phyloP scores from a whole-genome alignment of 2,329 filamentous ascomycete species.

The Tolypocladium ovalisporum region DNA sequence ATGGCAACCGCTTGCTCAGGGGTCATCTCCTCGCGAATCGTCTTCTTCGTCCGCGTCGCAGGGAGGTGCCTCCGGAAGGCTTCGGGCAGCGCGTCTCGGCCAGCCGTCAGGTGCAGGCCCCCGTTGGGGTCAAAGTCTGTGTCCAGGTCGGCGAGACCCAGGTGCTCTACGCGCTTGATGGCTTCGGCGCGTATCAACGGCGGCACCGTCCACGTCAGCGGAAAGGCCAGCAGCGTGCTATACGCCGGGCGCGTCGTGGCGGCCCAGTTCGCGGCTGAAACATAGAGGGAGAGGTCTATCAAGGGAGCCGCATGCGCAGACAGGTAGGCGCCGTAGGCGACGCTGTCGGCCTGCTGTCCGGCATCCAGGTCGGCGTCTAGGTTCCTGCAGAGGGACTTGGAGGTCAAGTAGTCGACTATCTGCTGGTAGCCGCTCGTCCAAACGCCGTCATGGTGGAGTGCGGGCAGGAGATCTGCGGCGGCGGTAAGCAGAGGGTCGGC shows the following conservation, averaged over 20 bases:
- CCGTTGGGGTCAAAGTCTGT: slow-evolving; percentile 37
- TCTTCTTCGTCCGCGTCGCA: slow-evolving; percentile 35
- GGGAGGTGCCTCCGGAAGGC: slow-evolving; percentile 27
- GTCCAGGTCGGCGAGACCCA: slow-evolving; percentile 59
- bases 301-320: slow-evolving; percentile 65
- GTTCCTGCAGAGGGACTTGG: slow-evolving; percentile 20
- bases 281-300: slow-evolving; percentile 78
- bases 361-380: slow-evolving; percentile 28
- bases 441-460: slow-evolving; percentile 36
- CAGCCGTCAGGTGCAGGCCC: slow-evolving; percentile 23
- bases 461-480: slow-evolving; percentile 40
- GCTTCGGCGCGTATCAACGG: slow-evolving; percentile 61
- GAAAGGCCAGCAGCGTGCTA: slow-evolving; percentile 70
- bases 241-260: slow-evolving; percentile 69
- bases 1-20: slow-evolving; percentile 66
- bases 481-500: slow-evolving; percentile 10
- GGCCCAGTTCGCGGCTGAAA: slow-evolving; percentile 81
- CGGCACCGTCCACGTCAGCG: slow-evolving; percentile 78
- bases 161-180: slow-evolving; percentile 55
- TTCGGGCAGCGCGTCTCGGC: slow-evolving; percentile 26
- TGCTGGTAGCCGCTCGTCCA: slow-evolving; percentile 51
- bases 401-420: slow-evolving; percentile 47
- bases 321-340: slow-evolving; percentile 57
- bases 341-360: slow-evolving; percentile 31
- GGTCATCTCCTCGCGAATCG: slow-evolving; percentile 50